phyloP scores from a whole-genome alignment of 192 early-diverging fungal genomes.

The Entophlyctis helioformis region DNA sequence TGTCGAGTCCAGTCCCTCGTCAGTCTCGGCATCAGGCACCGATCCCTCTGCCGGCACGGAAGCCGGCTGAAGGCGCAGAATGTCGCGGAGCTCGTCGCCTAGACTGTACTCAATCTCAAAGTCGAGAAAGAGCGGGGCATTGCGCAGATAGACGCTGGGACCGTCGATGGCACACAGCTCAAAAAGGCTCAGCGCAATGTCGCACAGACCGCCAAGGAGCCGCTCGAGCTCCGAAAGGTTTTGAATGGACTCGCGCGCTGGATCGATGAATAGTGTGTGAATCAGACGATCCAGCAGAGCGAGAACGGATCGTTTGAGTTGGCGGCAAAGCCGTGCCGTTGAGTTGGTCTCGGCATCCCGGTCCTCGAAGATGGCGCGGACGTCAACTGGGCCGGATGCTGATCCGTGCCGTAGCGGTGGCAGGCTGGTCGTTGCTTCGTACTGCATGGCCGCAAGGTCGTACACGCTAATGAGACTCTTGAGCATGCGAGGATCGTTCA shows the following conservation, averaged over 20 bases:
- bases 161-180: conserved; percentile 51
- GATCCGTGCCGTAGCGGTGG: not conserved
- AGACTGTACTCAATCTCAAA: conserved; percentile 65
- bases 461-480: no score
- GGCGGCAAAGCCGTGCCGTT: not conserved
- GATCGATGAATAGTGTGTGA: conserved; percentile 31
- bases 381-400: not conserved
- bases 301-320: conserved; percentile 7
- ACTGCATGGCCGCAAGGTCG: no score
- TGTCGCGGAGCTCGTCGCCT: conserved; percentile 33
- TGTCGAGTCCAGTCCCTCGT: conserved; percentile 47
- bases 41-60: no score
- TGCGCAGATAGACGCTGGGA: conserved; percentile 39
- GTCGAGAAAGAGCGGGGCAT: conserved; percentile 78
- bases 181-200: conserved; percentile 43
- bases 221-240: conserved; percentile 1
- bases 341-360: conserved; percentile 5
- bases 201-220: conserved; percentile 24
- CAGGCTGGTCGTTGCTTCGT: no score
- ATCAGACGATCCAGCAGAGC: conserved; percentile 27
- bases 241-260: conserved; percentile 11
- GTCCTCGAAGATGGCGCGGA: conserved; percentile 18
- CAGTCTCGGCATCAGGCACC: conserved; percentile 20
- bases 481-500: not conserved
- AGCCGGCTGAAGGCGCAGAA: no score